Percentiles rank a stretch among this genome's conserved stretches.
phyloP scores from a whole-genome alignment of 139 green algal genomes.

The Chlamydomonas sp. region DNA sequence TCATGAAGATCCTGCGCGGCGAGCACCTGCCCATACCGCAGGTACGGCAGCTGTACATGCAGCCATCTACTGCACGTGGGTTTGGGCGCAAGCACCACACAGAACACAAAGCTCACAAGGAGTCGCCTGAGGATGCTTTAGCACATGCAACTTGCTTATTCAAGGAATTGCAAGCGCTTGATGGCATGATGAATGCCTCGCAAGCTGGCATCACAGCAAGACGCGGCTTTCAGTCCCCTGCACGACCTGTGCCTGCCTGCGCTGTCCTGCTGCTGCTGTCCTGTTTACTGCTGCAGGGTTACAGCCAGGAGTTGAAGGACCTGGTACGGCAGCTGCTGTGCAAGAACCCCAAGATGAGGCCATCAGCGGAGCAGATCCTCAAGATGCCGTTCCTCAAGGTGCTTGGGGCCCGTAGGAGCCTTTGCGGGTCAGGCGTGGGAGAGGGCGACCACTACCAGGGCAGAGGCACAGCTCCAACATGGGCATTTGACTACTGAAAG shows the following conservation, averaged over 20 bases:
- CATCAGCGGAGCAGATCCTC: constrained; percentile 42
- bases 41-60: neutral
- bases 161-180: no score
- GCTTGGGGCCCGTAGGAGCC: neutral
- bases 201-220: no score
- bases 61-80: neutral
- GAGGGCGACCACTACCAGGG: no score
- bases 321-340: constrained; percentile 49
- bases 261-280: neutral
- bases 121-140: no score
- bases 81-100: neutral
- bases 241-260: neutral
- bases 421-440: neutral
- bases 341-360: constrained; percentile 49
- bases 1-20: constrained; percentile 60
- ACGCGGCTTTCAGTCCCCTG: neutral
- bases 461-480: neutral
- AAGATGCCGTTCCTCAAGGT: constrained; percentile 61
- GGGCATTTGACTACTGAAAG: no score
- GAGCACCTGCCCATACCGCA: constrained; percentile 56
- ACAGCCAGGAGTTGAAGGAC: constrained; percentile 46
- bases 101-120: neutral
- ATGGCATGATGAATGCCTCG: no score
- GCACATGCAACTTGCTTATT: no score
- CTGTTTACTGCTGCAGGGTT: neutral